Percentiles rank a stretch among this genome's conserved stretches.
phyloP scores from a whole-genome alignment of 164 flowering plant species.

The Stephania japonica region DNA sequence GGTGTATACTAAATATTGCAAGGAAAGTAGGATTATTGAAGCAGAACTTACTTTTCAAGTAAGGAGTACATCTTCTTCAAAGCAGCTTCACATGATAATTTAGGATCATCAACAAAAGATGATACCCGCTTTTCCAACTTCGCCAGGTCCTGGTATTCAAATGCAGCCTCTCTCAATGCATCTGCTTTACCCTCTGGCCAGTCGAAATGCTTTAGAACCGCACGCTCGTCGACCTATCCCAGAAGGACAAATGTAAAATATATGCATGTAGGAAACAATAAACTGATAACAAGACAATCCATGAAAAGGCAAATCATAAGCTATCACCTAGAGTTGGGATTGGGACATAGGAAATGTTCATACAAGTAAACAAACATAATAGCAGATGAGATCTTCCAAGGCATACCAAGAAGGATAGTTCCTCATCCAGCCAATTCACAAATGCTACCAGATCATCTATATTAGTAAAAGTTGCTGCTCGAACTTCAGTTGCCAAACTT shows the following conservation, averaged over 20 bases:
- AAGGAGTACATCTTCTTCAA: conserved; percentile 91
- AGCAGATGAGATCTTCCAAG: background rate
- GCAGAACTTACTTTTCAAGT: conserved; percentile 79
- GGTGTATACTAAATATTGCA: background rate
- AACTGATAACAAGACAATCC: too few relatives aligned
- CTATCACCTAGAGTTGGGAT: too few relatives aligned
- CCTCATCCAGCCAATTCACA: conserved; percentile 99
- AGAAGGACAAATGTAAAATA: background rate
- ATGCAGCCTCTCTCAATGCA: conserved; percentile 94
- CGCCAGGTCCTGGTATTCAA: conserved; percentile 81
- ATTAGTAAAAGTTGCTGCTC: conserved; percentile 70
- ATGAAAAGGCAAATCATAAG: too few relatives aligned
- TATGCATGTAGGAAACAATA: background rate
- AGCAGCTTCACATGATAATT: conserved; percentile 77
- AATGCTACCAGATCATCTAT: conserved; percentile 80
- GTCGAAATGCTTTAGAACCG: conserved; percentile 97
- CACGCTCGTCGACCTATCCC: conserved; percentile 87
- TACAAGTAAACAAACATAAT: background rate
- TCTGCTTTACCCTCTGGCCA: conserved; percentile 99
- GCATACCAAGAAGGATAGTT: conserved; percentile 94
- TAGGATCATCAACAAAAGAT: conserved; percentile 77
- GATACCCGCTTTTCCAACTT: conserved; percentile 74
- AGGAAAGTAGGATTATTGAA: background rate
- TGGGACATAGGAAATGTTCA: too few relatives aligned
- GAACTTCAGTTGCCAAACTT: conserved; percentile 87